phyloP scores from a whole-genome alignment of 257 asterid species.

The Nicotiana noctiflora region DNA sequence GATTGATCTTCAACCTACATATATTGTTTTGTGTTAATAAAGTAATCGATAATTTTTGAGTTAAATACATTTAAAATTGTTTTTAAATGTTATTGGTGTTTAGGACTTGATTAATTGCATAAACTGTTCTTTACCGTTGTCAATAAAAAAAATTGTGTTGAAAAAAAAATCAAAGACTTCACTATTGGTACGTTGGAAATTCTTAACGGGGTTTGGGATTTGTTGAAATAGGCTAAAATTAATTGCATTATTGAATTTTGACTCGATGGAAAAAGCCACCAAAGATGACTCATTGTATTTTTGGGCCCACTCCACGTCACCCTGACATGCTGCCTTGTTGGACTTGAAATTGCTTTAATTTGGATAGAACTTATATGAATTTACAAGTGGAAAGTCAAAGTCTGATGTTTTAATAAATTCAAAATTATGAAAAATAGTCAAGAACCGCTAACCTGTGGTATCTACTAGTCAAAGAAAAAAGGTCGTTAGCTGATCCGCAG shows the following conservation, averaged over 20 bases:
- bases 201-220: neutral
- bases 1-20: too few relatives aligned
- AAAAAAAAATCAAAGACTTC: too few relatives aligned
- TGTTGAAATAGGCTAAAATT: too few relatives aligned
- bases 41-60: too few relatives aligned
- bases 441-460: neutral
- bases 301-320: neutral
- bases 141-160: too few relatives aligned
- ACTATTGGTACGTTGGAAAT: too few relatives aligned
- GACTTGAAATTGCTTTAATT: neutral
- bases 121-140: too few relatives aligned
- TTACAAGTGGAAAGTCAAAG: neutral
- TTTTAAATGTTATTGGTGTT: too few relatives aligned
- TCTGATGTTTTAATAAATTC: neutral
- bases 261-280: neutral
- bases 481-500: neutral
- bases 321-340: neutral
- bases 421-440: neutral
- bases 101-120: too few relatives aligned
- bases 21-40: too few relatives aligned
- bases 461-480: neutral
- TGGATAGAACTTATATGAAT: neutral
- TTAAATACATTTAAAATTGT: too few relatives aligned
- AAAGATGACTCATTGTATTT: neutral
- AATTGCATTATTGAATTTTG: neutral